These are phyloP conservation scores for Sporisorium reilianum DNA, from an alignment of 1,284 basidiomycete species.

Conservation along the genomic window DNA sequence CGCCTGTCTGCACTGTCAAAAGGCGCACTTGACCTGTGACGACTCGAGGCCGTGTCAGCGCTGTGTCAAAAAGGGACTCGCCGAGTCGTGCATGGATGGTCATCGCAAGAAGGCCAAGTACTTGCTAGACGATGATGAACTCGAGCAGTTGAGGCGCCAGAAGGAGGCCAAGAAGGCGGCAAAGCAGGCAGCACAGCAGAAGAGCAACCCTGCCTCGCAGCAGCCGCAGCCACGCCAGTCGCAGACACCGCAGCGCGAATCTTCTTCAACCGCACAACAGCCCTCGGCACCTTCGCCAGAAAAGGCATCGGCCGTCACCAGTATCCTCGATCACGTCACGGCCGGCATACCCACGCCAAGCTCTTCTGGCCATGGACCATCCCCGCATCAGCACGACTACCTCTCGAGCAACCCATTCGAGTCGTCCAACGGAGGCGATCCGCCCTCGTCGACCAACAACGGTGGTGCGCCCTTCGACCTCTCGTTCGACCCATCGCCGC, in stretches of 20 bases:
- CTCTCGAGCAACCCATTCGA: conserved; percentile 49
- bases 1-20: conserved; percentile 93
- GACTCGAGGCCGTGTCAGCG: conserved; percentile 94
- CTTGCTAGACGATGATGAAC: conserved; percentile 70
- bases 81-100: conserved; percentile 89
- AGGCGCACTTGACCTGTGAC: conserved; percentile 94
- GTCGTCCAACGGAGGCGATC: conserved; percentile 24
- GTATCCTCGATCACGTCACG: conserved; percentile 42
- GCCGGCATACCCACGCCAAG: conserved; percentile 29
- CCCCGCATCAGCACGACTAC: conserved; percentile 47
- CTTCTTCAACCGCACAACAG: conserved; percentile 21
- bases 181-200: conserved; percentile 32
- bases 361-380: conserved; percentile 45
- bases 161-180: conserved; percentile 55
- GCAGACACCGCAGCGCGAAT: conserved; percentile 16
- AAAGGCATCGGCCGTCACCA: conserved; percentile 36
- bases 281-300: conserved; percentile 19
- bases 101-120: conserved; percentile 98
- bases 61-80: conserved; percentile 92
- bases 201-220: conserved; percentile 6
- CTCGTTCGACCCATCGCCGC: conserved; percentile 76
- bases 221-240: conserved; percentile 6
- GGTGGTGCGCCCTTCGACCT: conserved; percentile 54
- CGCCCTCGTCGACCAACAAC: conserved; percentile 12
- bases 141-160: conserved; percentile 55